Percentiles rank a stretch among this genome's conserved stretches.
These are phyloP conservation scores for Aspergillus sclerotiicarbonarius DNA, from an alignment of 495 filamentous ascomycete species.

Conservation along the genomic window DNA sequence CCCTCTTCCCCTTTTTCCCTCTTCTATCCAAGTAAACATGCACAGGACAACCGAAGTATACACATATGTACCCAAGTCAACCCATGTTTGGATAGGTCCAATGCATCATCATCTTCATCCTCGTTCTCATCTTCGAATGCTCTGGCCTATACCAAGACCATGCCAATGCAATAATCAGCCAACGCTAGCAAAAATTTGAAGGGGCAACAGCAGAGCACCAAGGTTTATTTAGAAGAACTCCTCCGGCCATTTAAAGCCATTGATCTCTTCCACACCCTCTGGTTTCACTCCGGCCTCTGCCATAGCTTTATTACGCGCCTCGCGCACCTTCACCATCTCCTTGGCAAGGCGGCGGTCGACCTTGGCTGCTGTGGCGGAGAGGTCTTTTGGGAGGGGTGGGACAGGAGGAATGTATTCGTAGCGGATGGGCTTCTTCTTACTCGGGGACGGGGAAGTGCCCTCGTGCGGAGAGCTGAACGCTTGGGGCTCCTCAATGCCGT, in stretches of 20 bases:
- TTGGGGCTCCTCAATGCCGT: background rate
- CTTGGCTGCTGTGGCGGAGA: slow-evolving; percentile 36
- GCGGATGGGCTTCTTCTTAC: slow-evolving; percentile 20
- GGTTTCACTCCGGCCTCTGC: slow-evolving; percentile 1
- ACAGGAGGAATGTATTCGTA: slow-evolving; percentile 44
- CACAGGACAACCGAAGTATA: background rate
- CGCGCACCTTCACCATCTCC: slow-evolving; percentile 30
- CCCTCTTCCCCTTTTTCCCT: too few relatives aligned
- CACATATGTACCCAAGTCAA: too few relatives aligned
- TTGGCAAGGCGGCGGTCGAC: slow-evolving; percentile 24
- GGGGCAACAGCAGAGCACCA: background rate
- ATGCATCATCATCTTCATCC: too few relatives aligned
- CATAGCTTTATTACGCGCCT: slow-evolving; percentile 2
- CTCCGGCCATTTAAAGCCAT: slow-evolving; percentile 42
- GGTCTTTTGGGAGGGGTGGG: slow-evolving; percentile 42
- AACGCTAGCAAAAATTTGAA: too few relatives aligned
- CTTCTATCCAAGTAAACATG: too few relatives aligned
- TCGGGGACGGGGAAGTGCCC: slow-evolving; percentile 17
- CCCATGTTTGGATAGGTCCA: too few relatives aligned
- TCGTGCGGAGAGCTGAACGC: background rate
- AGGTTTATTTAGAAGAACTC: slow-evolving; percentile 41
- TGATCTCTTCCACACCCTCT: background rate
- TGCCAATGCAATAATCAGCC: too few relatives aligned
- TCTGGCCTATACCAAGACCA: too few relatives aligned
- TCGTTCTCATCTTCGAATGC: too few relatives aligned